A percentile compares a stretch with the other conserved stretches of the same genome.
Evolutionary conservation across 2,329 filamentous ascomycete species (phyloP).

Genomic region (Hymenotorrendiella dingleyae): DNA sequence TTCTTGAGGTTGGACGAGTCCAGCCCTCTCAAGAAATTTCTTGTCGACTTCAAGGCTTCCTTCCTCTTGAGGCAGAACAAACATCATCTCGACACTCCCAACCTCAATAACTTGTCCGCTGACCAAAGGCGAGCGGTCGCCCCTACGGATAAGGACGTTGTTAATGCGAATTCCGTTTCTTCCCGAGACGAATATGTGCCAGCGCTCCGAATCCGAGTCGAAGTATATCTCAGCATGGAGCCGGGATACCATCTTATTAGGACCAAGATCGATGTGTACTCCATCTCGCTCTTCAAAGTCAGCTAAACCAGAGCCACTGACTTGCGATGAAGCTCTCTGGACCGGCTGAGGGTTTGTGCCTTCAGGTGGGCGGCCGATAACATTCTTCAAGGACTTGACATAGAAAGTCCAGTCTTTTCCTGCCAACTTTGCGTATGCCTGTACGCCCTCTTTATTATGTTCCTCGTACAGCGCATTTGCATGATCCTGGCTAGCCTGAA

Average conservation of each 20-base stretch:
- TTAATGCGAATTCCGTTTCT: slow-evolving; percentile 88
- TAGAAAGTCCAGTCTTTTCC: slow-evolving; percentile 82
- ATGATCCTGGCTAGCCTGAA: slow-evolving; percentile 57
- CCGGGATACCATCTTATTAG: slow-evolving; percentile 74
- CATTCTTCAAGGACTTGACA: slow-evolving; percentile 66
- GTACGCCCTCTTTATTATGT: slow-evolving; percentile 52
- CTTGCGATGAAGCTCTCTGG: slow-evolving; percentile 3
- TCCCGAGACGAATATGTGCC: slow-evolving; percentile 83
- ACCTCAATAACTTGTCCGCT: slow-evolving; percentile 92
- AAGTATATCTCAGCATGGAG: slow-evolving; percentile 72
- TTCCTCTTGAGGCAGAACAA: slow-evolving; percentile 77
- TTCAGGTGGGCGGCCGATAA: slow-evolving; percentile 68
- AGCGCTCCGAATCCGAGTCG: slow-evolving; percentile 61
- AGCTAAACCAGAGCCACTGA: no score
- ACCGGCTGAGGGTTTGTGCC: slow-evolving; percentile 12
- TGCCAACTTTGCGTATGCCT: slow-evolving; percentile 77
- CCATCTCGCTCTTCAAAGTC: slow-evolving; percentile 17
- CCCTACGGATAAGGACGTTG: slow-evolving; percentile 62
- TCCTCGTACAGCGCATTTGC: slow-evolving; percentile 58
- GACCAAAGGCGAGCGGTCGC: slow-evolving; percentile 56
- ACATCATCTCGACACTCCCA: slow-evolving; percentile 95
- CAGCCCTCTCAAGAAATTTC: slow-evolving; percentile 63
- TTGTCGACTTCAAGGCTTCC: slow-evolving; percentile 61
- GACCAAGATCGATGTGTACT: slow-evolving; percentile 83
- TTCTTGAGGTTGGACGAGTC: slow-evolving; percentile 36